Conservation (phyloP, 78 protist genomes). For the Ministeria vibrans region DNA sequence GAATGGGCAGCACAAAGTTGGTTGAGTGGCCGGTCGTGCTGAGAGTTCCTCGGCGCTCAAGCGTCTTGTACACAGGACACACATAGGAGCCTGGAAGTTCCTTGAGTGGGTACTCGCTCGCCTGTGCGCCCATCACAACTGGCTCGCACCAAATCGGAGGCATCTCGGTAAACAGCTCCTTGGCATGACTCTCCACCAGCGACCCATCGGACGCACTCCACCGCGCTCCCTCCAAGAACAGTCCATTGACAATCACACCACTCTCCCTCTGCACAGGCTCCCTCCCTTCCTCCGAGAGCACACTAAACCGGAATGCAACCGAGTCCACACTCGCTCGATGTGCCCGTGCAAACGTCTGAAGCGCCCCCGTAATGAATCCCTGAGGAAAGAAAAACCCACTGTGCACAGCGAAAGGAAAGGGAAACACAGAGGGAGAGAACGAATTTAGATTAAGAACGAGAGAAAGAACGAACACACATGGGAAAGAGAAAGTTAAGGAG, state of each 20-base stretch:
- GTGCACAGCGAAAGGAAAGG: too few species aligned
- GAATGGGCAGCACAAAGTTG: constrained; percentile 60
- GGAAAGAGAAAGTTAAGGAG: too few species aligned
- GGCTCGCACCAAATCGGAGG: constrained; percentile 68
- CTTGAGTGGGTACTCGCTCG: too few species aligned
- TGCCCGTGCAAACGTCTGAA: constrained; percentile 76
- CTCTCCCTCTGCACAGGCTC: constrained; percentile 30
- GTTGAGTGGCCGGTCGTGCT: constrained; percentile 65
- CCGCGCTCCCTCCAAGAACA: constrained; percentile 68
- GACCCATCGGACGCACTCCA: constrained; percentile 28
- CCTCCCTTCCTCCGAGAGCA: background rate
- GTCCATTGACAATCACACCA: constrained; percentile 60
- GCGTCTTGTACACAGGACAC: constrained; percentile 76
- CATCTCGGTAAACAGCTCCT: constrained; percentile 72
- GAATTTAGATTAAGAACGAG: too few species aligned
- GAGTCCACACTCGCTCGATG: constrained; percentile 61
- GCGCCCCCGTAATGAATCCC: constrained; percentile 81
- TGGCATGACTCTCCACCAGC: constrained; percentile 67
- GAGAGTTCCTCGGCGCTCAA: constrained; percentile 44
- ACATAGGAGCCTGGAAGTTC: constrained; percentile 25
- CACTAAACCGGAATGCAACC: constrained; percentile 25
- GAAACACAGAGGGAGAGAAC: too few species aligned
- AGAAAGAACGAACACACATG: too few species aligned
- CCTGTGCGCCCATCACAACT: too few species aligned
- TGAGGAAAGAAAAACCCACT: constrained; percentile 90